phyloP scores from a whole-genome alignment of 2,329 filamentous ascomycete genomes.

The Herpotrichia juniperi region DNA sequence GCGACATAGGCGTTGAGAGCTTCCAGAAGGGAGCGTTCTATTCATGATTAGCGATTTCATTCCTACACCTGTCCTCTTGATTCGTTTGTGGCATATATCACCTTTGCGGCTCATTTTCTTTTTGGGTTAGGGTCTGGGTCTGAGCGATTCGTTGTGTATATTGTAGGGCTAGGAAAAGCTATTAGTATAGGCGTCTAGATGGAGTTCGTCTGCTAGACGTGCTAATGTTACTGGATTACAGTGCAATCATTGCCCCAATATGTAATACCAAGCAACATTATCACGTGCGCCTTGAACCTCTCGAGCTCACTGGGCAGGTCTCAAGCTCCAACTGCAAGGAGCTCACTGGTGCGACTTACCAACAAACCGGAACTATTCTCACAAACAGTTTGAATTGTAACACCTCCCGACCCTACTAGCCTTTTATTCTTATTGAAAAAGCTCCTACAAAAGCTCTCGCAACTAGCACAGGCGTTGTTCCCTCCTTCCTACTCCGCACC shows the following conservation, averaged over 20 bases:
- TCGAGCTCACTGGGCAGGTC: too few species aligned
- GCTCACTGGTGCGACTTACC: not conserved
- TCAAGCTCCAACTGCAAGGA: not conserved
- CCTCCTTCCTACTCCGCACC: not conserved
- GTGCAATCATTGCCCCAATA: too few species aligned
- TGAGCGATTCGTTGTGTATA: not conserved
- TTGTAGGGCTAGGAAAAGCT: conserved; percentile 1
- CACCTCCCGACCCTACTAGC: not conserved
- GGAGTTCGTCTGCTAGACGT: conserved; percentile 1
- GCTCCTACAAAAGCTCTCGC: not conserved
- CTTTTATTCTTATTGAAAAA: not conserved
- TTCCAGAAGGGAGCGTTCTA: conserved; percentile 75
- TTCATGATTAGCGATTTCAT: conserved; percentile 53
- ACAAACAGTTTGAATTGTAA: not conserved
- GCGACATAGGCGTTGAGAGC: conserved; percentile 70
- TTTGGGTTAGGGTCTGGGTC: not conserved
- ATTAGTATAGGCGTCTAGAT: not conserved
- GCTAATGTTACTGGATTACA: not conserved
- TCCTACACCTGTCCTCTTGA: conserved; percentile 3
- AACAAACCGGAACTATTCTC: not conserved
- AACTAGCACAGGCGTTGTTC: not conserved
- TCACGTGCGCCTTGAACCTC: not conserved
- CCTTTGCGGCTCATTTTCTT: not conserved
- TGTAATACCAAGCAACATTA: not conserved
- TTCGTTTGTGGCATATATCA: conserved; percentile 9